These are phyloP conservation scores for Penicillium sp. DNA, from an alignment of 2,329 filamentous ascomycete species.

Conservation along the genomic window DNA sequence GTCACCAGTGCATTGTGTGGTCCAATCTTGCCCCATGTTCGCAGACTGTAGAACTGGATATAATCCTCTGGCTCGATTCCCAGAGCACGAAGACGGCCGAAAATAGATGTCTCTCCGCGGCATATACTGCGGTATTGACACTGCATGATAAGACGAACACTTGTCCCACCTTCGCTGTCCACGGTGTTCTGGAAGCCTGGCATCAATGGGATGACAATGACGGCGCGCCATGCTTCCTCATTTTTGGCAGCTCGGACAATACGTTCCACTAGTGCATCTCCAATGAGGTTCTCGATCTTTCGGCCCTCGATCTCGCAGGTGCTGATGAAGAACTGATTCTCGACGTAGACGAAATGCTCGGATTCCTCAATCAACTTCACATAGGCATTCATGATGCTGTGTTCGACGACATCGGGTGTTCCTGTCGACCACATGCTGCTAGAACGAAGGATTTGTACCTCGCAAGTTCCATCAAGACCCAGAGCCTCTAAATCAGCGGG, in stretches of 20 bases:
- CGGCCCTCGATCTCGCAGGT: constrained; percentile 84
- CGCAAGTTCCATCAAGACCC: constrained; percentile 88
- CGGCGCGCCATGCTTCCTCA: constrained; percentile 83
- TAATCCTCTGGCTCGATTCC: constrained; percentile 93
- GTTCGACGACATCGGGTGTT: constrained; percentile 75
- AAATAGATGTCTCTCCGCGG: constrained; percentile 86
- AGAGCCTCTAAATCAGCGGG: constrained; percentile 80
- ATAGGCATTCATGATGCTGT: constrained; percentile 95
- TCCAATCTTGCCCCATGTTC: constrained; percentile 89
- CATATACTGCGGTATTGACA: constrained; percentile 97
- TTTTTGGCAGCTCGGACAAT: constrained; percentile 81
- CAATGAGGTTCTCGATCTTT: constrained; percentile 87
- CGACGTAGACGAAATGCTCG: constrained; percentile 96
- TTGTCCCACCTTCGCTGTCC: constrained; percentile 88
- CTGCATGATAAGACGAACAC: constrained; percentile 91
- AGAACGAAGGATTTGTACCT: constrained; percentile 92
- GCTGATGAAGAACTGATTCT: constrained; percentile 98
- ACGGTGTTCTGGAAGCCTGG: constrained; percentile 98
- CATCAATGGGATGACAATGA: constrained; percentile 90
- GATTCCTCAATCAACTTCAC: constrained; percentile 92
- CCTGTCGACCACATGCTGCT: constrained; percentile 90
- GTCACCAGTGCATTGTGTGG: constrained; percentile 79
- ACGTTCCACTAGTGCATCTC: constrained; percentile 88
- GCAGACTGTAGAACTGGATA: constrained; percentile 88
- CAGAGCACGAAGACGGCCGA: constrained; percentile 72